Evolutionary conservation across 2,329 filamentous ascomycete genomes (phyloP), one percentile per base, ranked within the genome.

Genomic region (Colletotrichum scovillei): DNA sequence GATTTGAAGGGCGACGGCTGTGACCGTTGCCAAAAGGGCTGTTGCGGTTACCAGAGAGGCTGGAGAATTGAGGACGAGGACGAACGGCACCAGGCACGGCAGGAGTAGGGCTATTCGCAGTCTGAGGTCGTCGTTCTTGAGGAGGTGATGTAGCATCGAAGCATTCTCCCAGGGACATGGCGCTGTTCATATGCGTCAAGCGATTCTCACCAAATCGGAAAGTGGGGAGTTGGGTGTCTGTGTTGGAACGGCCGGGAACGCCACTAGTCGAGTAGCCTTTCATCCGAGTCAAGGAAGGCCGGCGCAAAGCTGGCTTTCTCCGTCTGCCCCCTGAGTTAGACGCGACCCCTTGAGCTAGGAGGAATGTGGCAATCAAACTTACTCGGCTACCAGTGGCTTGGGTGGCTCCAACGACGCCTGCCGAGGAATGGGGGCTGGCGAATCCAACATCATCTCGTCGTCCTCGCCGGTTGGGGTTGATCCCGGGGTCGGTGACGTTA

Each of bases 21-120:
- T 96, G 93, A 73, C 86, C 87, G 72, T 88, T 88, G 74, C 93
- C 89, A 42, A 95, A 95, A 16, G 95, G 97, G 52, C 92, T 95
- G 82, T 90, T 94, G 74, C 90, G 90, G 75, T 90, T 88, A 71
- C 88, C 87, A 64, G 85, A 86, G 76, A 91, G 85, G 78, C 89
- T 88, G 59, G 89, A 85, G 75, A 95, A 93, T 53, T 93, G 88
- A 73, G 91, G 87, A 78, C 93, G 92, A 59, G 90, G 83, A 53
- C 92, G 91, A 24, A 92, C 87, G 24, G 89, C 86, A n/a, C 88
- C 86, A 76, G 91, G 86, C 58, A 90, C 84, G 73, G 82, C 86
- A 72, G 85, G 84, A 75, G 84, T 89, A 57, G 86, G 90, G 78
- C 89, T 92, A 79, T 89, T 89, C 66, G 90, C 89, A 46, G 91